phyloP scores from a whole-genome alignment of 1,284 basidiomycete species.

The Grifola frondosa region DNA sequence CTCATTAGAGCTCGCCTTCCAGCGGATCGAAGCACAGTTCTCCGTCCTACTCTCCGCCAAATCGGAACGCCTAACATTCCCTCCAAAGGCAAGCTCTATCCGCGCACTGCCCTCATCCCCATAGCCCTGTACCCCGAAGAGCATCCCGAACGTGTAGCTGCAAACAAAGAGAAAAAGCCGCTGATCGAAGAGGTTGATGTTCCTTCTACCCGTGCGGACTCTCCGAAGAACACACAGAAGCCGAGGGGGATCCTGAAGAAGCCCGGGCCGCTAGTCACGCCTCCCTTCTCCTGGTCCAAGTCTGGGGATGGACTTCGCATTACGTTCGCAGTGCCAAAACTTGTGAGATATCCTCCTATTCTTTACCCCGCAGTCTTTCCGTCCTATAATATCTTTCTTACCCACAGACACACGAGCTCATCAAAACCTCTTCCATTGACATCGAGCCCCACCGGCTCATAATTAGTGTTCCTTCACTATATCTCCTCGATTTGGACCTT shows the following conservation, averaged over 20 bases:
- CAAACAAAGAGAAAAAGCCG: conserved; percentile 22
- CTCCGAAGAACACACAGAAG: conserved; percentile 5
- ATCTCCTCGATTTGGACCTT: conserved; percentile 53
- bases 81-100: conserved; percentile 60
- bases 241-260: conserved; percentile 43
- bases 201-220: conserved; percentile 5
- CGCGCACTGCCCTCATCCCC: conserved; percentile 58
- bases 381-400: conserved; percentile 1
- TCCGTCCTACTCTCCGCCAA: conserved; percentile 58
- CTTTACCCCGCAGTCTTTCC: not conserved
- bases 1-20: conserved; percentile 58
- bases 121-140: conserved; percentile 37
- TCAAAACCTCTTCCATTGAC: conserved; percentile 53
- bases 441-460: conserved; percentile 57
- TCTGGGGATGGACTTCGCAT: conserved; percentile 43
- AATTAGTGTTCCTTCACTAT: conserved; percentile 44
- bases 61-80: conserved; percentile 69
- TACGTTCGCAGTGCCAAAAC: conserved; percentile 48
- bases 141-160: conserved; percentile 27
- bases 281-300: conserved; percentile 51
- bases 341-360: conserved; percentile 36
- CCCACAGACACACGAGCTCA: conserved; percentile 44
- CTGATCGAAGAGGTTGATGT: conserved; percentile 50
- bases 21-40: conserved; percentile 63
- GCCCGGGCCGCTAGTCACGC: conserved; percentile 11